A percentile compares a stretch with the other conserved stretches of the same genome.
Conservation (phyloP, 225 moss, liverwort and hornwort genomes). For the Lunularia cruciata region DNA sequence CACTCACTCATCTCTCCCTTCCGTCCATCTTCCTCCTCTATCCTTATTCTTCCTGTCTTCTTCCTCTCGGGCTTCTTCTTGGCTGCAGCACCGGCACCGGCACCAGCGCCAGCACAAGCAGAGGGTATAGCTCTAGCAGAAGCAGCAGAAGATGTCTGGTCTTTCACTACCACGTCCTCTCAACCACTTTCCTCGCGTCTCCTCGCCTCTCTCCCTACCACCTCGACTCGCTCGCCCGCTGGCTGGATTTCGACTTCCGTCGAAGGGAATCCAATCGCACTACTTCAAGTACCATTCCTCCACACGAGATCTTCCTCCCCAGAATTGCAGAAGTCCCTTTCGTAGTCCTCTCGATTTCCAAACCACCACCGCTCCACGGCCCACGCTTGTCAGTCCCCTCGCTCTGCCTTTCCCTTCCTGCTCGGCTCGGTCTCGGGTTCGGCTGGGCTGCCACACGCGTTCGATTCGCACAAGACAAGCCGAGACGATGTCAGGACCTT, state of each 20-base stretch:
- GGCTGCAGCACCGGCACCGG: background rate
- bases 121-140: no score
- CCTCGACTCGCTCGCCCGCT: background rate
- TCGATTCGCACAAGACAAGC: no score
- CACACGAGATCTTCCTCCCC: background rate
- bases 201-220: conserved; percentile 10
- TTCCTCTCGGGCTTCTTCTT: conserved; percentile 12
- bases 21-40: conserved; percentile 36
- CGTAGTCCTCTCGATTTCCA: no score
- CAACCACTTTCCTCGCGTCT: conserved; percentile 17
- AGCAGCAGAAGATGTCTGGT: no score
- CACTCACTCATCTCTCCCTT: conserved; percentile 45
- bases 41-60: conserved; percentile 7
- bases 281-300: background rate
- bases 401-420: no score
- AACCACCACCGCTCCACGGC: no score
- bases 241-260: background rate
- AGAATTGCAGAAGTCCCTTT: conserved; percentile 1
- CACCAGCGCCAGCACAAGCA: background rate
- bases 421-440: no score
- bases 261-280: background rate
- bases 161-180: conserved; percentile 2
- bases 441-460: no score
- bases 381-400: no score
- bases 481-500: no score